Base-by-base conservation (phyloP, 2,329 filamentous ascomycete species). In the Cercospora nicotianae region DNA sequence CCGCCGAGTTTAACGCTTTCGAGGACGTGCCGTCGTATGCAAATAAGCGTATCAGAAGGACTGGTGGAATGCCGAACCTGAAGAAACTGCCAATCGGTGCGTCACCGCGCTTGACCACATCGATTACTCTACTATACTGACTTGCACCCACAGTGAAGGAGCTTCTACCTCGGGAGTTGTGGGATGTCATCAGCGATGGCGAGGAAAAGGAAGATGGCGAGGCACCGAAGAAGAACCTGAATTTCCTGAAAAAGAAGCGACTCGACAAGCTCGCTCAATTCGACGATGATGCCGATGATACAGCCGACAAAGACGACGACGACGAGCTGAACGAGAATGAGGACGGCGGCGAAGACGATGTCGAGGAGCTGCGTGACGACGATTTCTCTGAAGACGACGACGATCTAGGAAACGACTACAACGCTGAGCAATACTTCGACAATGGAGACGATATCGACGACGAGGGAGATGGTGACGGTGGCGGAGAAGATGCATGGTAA, bases 321-420 rank as follows among this genome's bases (percentile, higher is more conserved):
- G 63, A 71, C 5, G 65, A 93, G 91, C 79, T 90, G 88, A 3
- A 91, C 89, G 16, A 92, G 91, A 75, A 84, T 87, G 72, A 86
- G 87, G 28, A 84, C 91, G 65, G 81, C 84, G 20, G 64, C 63
- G 70, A 71, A 66, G 72, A 73, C 28, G 69, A 60, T 10, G 53
- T 70, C 10, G 70, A 71, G 26, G 51, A 65, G 7, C 69, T 65
- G 12, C 63, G 67, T 45, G 72, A 73, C 51, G 68, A 72, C 63
- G 83, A 88, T 67, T 79, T 90, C 61, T 83, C 89, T 13, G 84
- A 83, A 10, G 90, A 90, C 16, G 84, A 86, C 62, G 84, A 82
- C 76, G 87, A 86, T 69, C 79, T 85, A 1, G 81, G 82, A 16
- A 83, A 90, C 10, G 82, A 85, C 0, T 83, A 87, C 0, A 89